phyloP scores from a whole-genome alignment of 2,329 filamentous ascomycete species.

The Aureobasidium sp. region DNA sequence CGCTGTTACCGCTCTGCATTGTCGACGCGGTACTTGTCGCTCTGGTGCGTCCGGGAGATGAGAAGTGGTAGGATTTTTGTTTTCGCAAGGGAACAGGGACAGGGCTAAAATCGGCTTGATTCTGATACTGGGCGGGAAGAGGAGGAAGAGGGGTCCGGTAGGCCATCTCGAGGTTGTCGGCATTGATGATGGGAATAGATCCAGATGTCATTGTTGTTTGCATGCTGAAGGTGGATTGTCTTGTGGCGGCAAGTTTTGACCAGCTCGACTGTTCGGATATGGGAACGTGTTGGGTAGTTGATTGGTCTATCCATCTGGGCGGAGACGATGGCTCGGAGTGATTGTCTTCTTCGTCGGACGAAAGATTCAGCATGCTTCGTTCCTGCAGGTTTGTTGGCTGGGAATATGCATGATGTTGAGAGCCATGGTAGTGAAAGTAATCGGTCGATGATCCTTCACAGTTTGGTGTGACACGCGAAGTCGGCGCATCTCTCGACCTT shows the following conservation, averaged over 20 bases:
- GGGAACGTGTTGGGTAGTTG: background rate
- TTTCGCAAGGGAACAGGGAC: slow-evolving; percentile 5
- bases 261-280: slow-evolving; percentile 3
- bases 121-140: slow-evolving; percentile 11
- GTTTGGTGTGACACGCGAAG: slow-evolving; percentile 17
- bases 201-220: slow-evolving; percentile 24
- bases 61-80: slow-evolving; percentile 4
- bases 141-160: slow-evolving; percentile 19
- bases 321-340: slow-evolving; percentile 15
- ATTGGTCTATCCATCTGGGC: slow-evolving; percentile 16
- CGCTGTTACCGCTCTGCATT: slow-evolving; percentile 13
- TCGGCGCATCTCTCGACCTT: slow-evolving; percentile 19
- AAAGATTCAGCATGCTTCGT: slow-evolving; percentile 18
- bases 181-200: slow-evolving; percentile 24
- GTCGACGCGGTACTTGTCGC: slow-evolving; percentile 6
- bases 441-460: slow-evolving; percentile 11
- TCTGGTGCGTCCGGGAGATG: slow-evolving; percentile 2
- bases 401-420: background rate
- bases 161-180: slow-evolving; percentile 14
- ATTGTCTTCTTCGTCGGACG: slow-evolving; percentile 29
- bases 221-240: slow-evolving; percentile 19
- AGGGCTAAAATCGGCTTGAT: background rate
- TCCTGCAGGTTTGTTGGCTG: slow-evolving; percentile 9
- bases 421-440: slow-evolving; percentile 16
- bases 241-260: slow-evolving; percentile 3